These are phyloP conservation scores for Epichloe amarillans DNA, from an alignment of 2,329 filamentous ascomycete species.

Conservation along the genomic window DNA sequence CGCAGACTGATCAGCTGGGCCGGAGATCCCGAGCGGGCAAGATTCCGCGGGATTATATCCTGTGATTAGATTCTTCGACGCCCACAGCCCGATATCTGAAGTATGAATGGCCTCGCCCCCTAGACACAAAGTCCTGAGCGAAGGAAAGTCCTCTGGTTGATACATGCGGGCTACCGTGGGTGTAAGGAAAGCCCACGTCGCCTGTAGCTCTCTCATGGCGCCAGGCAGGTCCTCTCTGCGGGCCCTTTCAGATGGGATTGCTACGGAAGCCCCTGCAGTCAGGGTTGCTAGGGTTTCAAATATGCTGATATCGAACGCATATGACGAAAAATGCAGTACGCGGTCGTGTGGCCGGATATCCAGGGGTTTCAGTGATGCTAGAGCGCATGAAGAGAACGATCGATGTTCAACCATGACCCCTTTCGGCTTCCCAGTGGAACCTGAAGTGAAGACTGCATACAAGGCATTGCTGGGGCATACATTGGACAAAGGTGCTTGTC, in stretches of 20 bases:
- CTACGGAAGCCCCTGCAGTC: constrained; percentile 7
- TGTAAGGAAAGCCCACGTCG: constrained; percentile 5
- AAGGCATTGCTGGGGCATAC: not conserved
- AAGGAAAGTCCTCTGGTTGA: not conserved
- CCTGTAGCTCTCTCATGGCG: constrained; percentile 4
- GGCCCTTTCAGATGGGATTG: constrained; percentile 10
- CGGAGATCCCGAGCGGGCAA: constrained; percentile 7
- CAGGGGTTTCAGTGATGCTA: not conserved
- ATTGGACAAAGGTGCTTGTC: not conserved
- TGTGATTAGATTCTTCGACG: constrained; percentile 19
- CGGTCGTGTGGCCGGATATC: not conserved
- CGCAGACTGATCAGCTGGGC: constrained; percentile 8
- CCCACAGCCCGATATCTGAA: constrained; percentile 14
- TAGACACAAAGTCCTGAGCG: constrained; percentile 9
- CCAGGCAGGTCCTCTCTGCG: constrained; percentile 5
- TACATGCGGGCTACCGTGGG: constrained; percentile 5
- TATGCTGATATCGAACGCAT: constrained; percentile 9
- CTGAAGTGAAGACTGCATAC: constrained; percentile 37
- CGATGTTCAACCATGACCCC: constrained; percentile 11
- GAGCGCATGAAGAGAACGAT: constrained; percentile 2
- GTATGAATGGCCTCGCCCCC: constrained; percentile 16
- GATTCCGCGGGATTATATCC: constrained; percentile 25
- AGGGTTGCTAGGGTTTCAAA: constrained; percentile 6
- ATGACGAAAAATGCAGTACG: constrained; percentile 8
- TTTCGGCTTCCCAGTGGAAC: constrained; percentile 38